phyloP scores from a whole-genome alignment of 2,329 filamentous ascomycete species.

The Dactylellina sp. region DNA sequence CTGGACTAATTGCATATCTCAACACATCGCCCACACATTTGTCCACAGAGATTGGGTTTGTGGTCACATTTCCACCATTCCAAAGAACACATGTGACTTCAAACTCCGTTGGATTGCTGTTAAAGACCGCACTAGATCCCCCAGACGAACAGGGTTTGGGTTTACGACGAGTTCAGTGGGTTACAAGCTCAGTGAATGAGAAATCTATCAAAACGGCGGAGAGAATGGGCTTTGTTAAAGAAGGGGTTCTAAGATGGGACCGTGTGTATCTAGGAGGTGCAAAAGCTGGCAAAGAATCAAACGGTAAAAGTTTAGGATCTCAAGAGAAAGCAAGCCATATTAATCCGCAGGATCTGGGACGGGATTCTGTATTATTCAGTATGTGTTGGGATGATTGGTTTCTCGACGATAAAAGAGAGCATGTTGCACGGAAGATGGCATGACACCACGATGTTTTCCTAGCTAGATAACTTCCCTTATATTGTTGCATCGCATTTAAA shows the following conservation, averaged over 20 bases:
- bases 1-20: constrained; percentile 61
- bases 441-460: not conserved
- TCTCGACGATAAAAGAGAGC: constrained; percentile 53
- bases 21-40: constrained; percentile 57
- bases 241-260: constrained; percentile 62
- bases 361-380: constrained; percentile 60
- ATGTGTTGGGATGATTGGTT: constrained; percentile 62
- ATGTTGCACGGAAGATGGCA: constrained; percentile 38
- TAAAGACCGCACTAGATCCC: constrained; percentile 61
- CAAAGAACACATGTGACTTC: constrained; percentile 63
- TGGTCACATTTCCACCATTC: constrained; percentile 62
- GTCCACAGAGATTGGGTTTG: constrained; percentile 62
- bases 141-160: constrained; percentile 58
- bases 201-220: constrained; percentile 61
- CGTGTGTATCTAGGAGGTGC: constrained; percentile 60
- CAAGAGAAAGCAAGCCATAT: constrained; percentile 35
- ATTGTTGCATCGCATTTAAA: no score
- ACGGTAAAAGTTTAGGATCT: constrained; percentile 57
- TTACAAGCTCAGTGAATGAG: constrained; percentile 60
- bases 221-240: constrained; percentile 62
- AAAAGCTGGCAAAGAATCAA: constrained; percentile 59
- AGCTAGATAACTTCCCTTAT: no score
- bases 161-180: constrained; percentile 63
- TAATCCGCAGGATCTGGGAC: constrained; percentile 59
- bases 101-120: constrained; percentile 62